Percentiles rank a stretch among this genome's conserved stretches.
Evolutionary conservation across 768 basidiomycete genomes (phyloP).

Genomic region (Tephrocybe sp.): DNA sequence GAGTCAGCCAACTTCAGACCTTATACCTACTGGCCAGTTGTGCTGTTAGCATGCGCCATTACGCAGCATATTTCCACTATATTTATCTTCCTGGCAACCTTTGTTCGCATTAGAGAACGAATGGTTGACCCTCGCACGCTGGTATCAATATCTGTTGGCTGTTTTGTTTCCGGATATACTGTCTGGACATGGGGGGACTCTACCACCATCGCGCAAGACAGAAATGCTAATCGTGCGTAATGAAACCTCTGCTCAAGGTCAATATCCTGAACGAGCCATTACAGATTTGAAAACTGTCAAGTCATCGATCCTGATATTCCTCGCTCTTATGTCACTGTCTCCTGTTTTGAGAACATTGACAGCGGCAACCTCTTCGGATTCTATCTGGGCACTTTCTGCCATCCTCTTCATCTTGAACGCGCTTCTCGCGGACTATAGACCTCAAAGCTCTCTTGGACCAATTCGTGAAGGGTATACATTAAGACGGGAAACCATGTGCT

Average conservation of each 20-base stretch:
- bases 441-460: conserved; percentile 38
- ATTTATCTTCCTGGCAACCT: conserved; percentile 79
- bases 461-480: conserved; percentile 55
- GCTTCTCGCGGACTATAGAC: conserved; percentile 80
- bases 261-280: not conserved
- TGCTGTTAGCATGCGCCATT: conserved; percentile 67
- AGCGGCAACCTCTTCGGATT: conserved; percentile 93
- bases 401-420: conserved; percentile 79
- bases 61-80: conserved; percentile 83
- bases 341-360: conserved; percentile 92
- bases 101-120: conserved; percentile 64
- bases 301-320: conserved; percentile 83
- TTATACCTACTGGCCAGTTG: conserved; percentile 73
- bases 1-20: conserved; percentile 73
- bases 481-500: conserved; percentile 19
- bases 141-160: conserved; percentile 58
- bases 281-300: conserved; percentile 72
- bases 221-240: conserved; percentile 18
- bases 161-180: conserved; percentile 59
- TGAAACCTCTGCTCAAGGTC: not conserved
- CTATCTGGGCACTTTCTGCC: conserved; percentile 94
- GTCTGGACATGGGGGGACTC: conserved; percentile 57
- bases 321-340: conserved; percentile 84
- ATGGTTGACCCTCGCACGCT: conserved; percentile 67
- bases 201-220: conserved; percentile 15